Base-by-base conservation (phyloP, 2,329 filamentous ascomycete genomes). In the Fusarium sambucinum region DNA sequence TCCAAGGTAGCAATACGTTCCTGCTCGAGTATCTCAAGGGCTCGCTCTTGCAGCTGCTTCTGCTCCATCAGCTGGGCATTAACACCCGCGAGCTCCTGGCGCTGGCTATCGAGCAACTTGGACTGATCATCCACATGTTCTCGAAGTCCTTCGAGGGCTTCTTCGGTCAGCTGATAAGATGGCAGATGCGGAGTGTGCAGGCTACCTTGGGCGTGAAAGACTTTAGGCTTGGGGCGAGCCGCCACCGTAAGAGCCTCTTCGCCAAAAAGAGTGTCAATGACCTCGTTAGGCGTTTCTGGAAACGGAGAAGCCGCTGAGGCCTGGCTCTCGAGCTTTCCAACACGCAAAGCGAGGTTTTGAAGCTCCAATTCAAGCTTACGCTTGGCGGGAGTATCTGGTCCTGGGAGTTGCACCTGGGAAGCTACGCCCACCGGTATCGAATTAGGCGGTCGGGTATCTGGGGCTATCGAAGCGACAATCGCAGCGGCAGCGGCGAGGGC, bases 101-200 rank as follows among this genome's bases (percentile, higher is more conserved):
- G 92, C 79, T 97, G 94, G 74, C 87, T 92, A 79, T 93, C 90
- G 74, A 97, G 94, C 77, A 97, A 89, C 79, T 96, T 94, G 59
- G 94, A 94, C 82, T 98, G 94, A 78, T 94, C 93, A 77, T 96
- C 92, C 68, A 98, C 91, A 80, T 97, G 93, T 74, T 97, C 94
- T 74, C 92, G 91, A 71, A 97, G 85, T 69, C 92, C 92, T 79
- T 91, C 90, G 73, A 97, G 90, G 78, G 95, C 92, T 81, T 95
- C 91, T 76, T 94, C 91, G 73, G 90, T 92, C 74, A 92, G 87
- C 74, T 87, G 82, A 80, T 83, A 75, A 72, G 74, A 71, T 60
- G 76, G 67, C 73, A 76, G 59, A 73, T 73, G 73, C 67, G 77
- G 77, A 76, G 73, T 74, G 70, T 77, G 78, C 76, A 75, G 78